phyloP scores from a whole-genome alignment of 31 red algal species.

The Pterothamnion heteromorphum region DNA sequence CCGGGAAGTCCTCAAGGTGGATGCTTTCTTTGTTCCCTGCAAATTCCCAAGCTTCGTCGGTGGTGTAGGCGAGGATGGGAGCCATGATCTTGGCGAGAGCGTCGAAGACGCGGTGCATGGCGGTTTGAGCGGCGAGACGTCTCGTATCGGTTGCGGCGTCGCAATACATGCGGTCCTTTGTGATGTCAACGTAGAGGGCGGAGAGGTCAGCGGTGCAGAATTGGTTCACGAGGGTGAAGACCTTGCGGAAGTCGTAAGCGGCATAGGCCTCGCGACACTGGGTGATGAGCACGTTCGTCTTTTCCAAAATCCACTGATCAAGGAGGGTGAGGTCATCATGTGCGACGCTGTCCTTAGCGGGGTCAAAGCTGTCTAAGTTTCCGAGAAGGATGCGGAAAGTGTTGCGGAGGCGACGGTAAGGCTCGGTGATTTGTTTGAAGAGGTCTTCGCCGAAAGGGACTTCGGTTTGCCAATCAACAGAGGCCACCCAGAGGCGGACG shows the following conservation, averaged over 20 bases:
- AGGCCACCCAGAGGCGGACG: slow-evolving; percentile 90
- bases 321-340: slow-evolving; percentile 67
- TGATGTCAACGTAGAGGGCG: slow-evolving; percentile 98
- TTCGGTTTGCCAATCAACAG: slow-evolving; percentile 89
- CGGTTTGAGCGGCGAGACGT: slow-evolving; percentile 83
- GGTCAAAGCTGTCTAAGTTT: slow-evolving; percentile 68
- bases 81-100: slow-evolving; percentile 70
- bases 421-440: slow-evolving; percentile 80
- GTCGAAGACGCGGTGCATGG: slow-evolving; percentile 62
- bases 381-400: slow-evolving; percentile 91
- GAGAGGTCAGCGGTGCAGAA: slow-evolving; percentile 88
- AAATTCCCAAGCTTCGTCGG: slow-evolving; percentile 93
- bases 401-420: slow-evolving; percentile 90
- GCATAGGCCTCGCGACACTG: slow-evolving; percentile 77
- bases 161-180: slow-evolving; percentile 96
- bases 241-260: slow-evolving; percentile 71
- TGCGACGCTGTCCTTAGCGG: slow-evolving; percentile 46
- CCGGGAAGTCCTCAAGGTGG: too few species aligned
- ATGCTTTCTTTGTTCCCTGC: slow-evolving; percentile 52
- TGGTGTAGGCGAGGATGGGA: slow-evolving; percentile 89
- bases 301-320: slow-evolving; percentile 78
- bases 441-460: slow-evolving; percentile 88
- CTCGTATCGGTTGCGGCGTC: slow-evolving; percentile 60
- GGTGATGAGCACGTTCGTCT: slow-evolving; percentile 49
- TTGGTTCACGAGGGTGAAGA: slow-evolving; percentile 76